Evolutionary conservation across 164 flowering plant genomes (phyloP).

Genomic region (Euptelea pleiosperma): DNA sequence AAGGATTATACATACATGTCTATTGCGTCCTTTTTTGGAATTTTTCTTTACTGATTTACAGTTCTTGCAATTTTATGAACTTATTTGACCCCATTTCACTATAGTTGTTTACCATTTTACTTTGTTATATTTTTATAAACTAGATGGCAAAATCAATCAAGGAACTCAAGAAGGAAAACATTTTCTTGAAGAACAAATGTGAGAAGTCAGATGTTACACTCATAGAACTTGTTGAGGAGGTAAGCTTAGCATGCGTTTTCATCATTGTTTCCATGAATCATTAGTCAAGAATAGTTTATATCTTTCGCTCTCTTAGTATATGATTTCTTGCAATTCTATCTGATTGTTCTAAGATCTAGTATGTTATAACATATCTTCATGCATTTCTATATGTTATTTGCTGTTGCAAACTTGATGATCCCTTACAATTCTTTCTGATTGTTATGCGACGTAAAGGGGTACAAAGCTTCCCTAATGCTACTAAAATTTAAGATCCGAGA

Average conservation of each 20-base stretch:
- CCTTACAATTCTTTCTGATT: no score
- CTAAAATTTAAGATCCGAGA: no score
- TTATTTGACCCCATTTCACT: not conserved
- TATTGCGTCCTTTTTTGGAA: no score
- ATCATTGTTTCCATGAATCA: not conserved
- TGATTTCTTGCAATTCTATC: not conserved
- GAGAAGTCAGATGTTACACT: constrained; percentile 84
- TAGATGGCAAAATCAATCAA: constrained; percentile 87
- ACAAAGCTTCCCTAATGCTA: no score
- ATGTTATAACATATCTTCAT: no score
- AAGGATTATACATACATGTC: not conserved
- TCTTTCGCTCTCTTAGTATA: not conserved
- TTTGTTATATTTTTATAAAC: constrained; percentile 6
- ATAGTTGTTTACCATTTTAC: no score
- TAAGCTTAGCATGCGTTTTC: constrained; percentile 23
- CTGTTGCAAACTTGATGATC: no score
- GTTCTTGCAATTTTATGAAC: not conserved
- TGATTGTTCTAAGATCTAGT: no score
- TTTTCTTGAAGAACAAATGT: constrained; percentile 77
- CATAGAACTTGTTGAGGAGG: constrained; percentile 88
- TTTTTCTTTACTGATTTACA: not conserved
- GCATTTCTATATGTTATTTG: no score
- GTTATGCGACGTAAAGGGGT: no score
- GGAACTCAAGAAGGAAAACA: constrained; percentile 88
- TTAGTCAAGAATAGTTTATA: not conserved